phyloP scores from a whole-genome alignment of 768 basidiomycete species.

The Tylopilus subfusipes region DNA sequence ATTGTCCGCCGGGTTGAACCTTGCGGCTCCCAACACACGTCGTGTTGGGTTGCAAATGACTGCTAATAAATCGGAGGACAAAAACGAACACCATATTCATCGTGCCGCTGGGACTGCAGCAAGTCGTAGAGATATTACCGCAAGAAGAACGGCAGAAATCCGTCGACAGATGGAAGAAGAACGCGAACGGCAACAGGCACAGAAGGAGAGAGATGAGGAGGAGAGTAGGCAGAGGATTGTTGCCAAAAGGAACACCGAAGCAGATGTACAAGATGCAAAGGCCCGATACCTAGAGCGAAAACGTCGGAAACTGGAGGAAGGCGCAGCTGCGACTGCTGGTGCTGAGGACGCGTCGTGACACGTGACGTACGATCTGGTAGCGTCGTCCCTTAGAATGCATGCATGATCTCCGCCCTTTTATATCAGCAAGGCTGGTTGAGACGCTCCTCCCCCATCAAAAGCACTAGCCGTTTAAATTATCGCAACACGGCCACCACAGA shows the following conservation, averaged over 20 bases:
- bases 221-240: slow-evolving; percentile 65
- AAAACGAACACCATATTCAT: slow-evolving; percentile 45
- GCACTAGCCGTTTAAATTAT: slow-evolving; percentile 49
- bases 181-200: slow-evolving; percentile 51
- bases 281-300: slow-evolving; percentile 79
- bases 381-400: neutral
- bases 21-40: slow-evolving; percentile 79
- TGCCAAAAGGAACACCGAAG: slow-evolving; percentile 71
- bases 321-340: neutral
- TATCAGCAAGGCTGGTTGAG: slow-evolving; percentile 17
- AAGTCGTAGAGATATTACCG: slow-evolving; percentile 74
- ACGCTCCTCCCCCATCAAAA: slow-evolving; percentile 38
- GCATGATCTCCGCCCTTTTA: neutral
- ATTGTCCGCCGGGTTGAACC: slow-evolving; percentile 86
- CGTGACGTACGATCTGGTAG: slow-evolving; percentile 2
- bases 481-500: slow-evolving; percentile 44
- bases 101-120: slow-evolving; percentile 86
- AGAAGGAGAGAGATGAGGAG: slow-evolving; percentile 57
- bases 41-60: slow-evolving; percentile 48
- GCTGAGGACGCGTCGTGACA: slow-evolving; percentile 13
- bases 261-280: slow-evolving; percentile 68
- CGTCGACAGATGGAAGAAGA: slow-evolving; percentile 77
- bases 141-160: slow-evolving; percentile 76
- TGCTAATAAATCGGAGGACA: slow-evolving; percentile 22
- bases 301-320: slow-evolving; percentile 63